Evolutionary conservation across 306 rosid species (phyloP), one percentile per base, ranked within the genome.

Genomic region (Rosa persica): DNA sequence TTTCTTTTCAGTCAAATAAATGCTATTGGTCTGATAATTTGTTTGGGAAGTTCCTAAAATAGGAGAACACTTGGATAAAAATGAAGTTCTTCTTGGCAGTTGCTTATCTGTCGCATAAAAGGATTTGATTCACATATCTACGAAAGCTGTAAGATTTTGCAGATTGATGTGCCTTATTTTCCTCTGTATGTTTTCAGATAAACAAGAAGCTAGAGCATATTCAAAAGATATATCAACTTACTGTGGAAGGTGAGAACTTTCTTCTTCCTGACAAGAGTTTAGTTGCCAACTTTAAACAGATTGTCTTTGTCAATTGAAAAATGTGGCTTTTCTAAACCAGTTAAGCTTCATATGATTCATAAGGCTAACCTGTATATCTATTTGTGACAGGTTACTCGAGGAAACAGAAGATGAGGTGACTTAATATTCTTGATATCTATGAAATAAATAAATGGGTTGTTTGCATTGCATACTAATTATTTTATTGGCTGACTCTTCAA

Each of bases 391-490:
- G 80, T 93, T 96, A 78, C 92, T 93, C 58, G 99, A 95, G 88
- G 93, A 89, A 75, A 91, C 97, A 38, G 97, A 96, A 85, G 98
- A 96, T 75, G 94, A 93, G 88, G 97, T 93, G 83, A 84, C 61
- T 78, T 47, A 42, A 44, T 83, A 49, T 72, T 80, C 78, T 74
- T 25, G 36, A 46, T 30, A 10, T 79, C 17, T 16, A 6, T 19
- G 51, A 47, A 74, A 75, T 6, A 22, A 48, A n/a, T 67, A 4
- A 46, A 70, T 22, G 30, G 80, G 74, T 76, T 72, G 67, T 76
- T 57, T 75, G 54, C 74, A 57, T 70, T 74, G 57, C 83, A 36
- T 48, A 58, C 64, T 20, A 22, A 67, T 66, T 62, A 54, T 44
- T 74, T 71, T 48, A 61, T 75, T 42, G 12, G 47, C 72, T 40